Evolutionary conservation across 2,329 filamentous ascomycete species (phyloP).

Genomic region (Pseudopyrenochaeta lycopersici): DNA sequence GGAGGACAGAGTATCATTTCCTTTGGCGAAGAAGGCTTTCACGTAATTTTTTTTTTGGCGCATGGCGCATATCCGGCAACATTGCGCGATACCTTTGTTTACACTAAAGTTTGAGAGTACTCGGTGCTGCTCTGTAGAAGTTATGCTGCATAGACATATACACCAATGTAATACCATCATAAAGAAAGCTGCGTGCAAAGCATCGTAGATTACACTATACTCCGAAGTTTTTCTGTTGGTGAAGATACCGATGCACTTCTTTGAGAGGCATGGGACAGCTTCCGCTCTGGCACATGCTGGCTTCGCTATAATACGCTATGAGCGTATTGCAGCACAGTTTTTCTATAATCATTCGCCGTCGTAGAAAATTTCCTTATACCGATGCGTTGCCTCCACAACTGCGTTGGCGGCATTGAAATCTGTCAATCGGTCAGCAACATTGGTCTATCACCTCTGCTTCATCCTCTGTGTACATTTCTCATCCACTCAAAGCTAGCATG

Average conservation of each 20-base stretch:
- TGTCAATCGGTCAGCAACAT: conserved; percentile 43
- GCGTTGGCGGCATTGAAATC: conserved; percentile 79
- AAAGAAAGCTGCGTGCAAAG: background rate
- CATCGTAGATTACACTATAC: too few species aligned
- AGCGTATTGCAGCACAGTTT: too few species aligned
- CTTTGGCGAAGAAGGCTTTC: too few species aligned
- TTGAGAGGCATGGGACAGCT: too few species aligned
- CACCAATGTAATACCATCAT: background rate
- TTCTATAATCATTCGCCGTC: conserved; percentile 48
- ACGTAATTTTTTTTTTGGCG: background rate
- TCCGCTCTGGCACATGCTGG: too few species aligned
- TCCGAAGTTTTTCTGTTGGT: too few species aligned
- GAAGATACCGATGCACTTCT: too few species aligned
- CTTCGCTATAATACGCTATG: background rate
- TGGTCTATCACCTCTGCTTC: background rate
- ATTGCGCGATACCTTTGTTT: conserved; percentile 3
- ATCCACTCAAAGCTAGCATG: background rate
- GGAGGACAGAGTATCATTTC: too few species aligned
- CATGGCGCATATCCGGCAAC: background rate
- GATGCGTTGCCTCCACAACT: conserved; percentile 87
- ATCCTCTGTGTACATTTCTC: background rate
- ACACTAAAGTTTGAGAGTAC: too few species aligned
- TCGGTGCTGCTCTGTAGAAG: too few species aligned
- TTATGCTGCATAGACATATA: too few species aligned
- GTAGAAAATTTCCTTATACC: conserved; percentile 83